phyloP scores from a whole-genome alignment of 208 protist species.

The Acanthamoeba sp. region DNA sequence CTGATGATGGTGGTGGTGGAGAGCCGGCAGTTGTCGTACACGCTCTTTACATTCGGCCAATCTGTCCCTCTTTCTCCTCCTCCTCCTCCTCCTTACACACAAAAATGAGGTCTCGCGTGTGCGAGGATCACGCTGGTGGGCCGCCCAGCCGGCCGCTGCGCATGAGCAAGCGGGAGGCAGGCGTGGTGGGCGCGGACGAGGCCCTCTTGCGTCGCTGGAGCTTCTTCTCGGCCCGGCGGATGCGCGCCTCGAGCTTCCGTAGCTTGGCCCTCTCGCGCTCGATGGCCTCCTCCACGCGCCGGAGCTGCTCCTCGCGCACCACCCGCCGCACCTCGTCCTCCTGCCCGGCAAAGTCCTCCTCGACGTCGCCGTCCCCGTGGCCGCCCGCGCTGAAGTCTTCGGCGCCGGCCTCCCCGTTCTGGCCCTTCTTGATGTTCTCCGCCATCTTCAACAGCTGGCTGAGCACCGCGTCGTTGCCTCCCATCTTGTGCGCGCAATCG shows the following conservation, averaged over 20 bases:
- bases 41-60: too few species aligned
- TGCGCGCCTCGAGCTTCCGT: not conserved
- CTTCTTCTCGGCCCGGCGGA: slow-evolving; percentile 22
- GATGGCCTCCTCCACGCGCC: slow-evolving; percentile 11
- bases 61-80: too few species aligned
- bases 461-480: slow-evolving; percentile 10
- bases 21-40: too few species aligned
- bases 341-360: slow-evolving; percentile 17
- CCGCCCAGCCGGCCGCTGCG: not conserved
- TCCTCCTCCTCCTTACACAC: too few species aligned
- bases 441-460: slow-evolving; percentile 35
- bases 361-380: not conserved
- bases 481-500: not conserved
- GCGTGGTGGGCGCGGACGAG: not conserved
- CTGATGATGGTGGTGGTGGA: too few species aligned
- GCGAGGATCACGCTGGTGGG: too few species aligned
- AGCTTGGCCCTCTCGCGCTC: not conserved
- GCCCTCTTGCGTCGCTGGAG: slow-evolving; percentile 5
- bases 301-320: slow-evolving; percentile 31
- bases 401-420: not conserved
- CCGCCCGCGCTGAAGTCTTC: not conserved
- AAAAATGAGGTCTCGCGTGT: too few species aligned
- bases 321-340: slow-evolving; percentile 30
- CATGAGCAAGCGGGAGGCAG: not conserved
- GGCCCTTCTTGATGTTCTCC: slow-evolving; percentile 47